These are phyloP conservation scores for Botryosphaeria agaves DNA, from an alignment of 2,329 filamentous ascomycete genomes.

Conservation along the genomic window DNA sequence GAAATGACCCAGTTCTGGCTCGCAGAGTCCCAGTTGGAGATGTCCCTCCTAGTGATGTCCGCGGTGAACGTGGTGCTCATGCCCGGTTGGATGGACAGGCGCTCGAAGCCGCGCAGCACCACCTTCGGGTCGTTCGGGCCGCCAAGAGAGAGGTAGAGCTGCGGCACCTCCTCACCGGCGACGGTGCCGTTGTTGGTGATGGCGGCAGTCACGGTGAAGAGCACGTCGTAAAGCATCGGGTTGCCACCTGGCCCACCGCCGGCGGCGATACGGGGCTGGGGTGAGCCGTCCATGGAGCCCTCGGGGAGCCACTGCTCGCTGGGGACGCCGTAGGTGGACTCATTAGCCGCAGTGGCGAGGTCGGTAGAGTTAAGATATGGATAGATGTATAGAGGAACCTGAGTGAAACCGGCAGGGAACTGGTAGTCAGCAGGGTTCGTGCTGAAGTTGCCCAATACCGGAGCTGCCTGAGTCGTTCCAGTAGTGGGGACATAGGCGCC, in stretches of 20 bases:
- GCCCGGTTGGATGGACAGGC: slow-evolving; percentile 55
- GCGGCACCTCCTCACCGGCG: slow-evolving; percentile 53
- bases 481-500: slow-evolving; percentile 39
- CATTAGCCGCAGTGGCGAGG: slow-evolving; percentile 37
- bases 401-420: slow-evolving; percentile 43
- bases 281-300: slow-evolving; percentile 33
- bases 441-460: slow-evolving; percentile 45
- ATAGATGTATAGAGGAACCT: slow-evolving; percentile 45
- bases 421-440: slow-evolving; percentile 46
- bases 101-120: slow-evolving; percentile 65
- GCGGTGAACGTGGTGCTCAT: slow-evolving; percentile 47
- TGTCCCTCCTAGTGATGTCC: slow-evolving; percentile 57
- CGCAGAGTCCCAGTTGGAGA: slow-evolving; percentile 70
- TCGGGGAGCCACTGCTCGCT: slow-evolving; percentile 41
- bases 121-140: slow-evolving; percentile 51
- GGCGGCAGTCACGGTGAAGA: slow-evolving; percentile 50
- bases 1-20: slow-evolving; percentile 70
- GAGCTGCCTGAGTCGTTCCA: slow-evolving; percentile 46
- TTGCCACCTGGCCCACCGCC: slow-evolving; percentile 47
- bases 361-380: slow-evolving; percentile 51
- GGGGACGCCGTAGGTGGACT: slow-evolving; percentile 42
- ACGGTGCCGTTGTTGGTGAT: slow-evolving; percentile 54
- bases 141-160: slow-evolving; percentile 64
- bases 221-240: slow-evolving; percentile 45
- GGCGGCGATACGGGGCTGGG: slow-evolving; percentile 43